Percentiles rank a stretch among this genome's conserved stretches.
phyloP scores from a whole-genome alignment of 306 rosid species.

The Trichosanthes cucumerina region DNA sequence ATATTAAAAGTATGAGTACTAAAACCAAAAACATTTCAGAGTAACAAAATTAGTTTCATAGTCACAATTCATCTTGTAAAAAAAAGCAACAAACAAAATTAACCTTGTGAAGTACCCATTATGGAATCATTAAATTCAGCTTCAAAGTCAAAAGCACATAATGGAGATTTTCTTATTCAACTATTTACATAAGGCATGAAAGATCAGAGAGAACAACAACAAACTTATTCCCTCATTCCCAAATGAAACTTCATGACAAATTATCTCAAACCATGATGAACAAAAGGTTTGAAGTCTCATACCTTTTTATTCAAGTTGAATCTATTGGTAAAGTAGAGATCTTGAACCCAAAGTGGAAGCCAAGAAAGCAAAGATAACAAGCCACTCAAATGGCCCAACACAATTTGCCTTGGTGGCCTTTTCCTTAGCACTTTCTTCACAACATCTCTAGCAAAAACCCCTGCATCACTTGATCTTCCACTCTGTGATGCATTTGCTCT shows the following conservation, averaged over 20 bases:
- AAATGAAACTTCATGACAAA: background rate
- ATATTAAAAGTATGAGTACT: background rate
- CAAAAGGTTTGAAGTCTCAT: background rate
- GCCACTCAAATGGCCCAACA: slow-evolving; percentile 62
- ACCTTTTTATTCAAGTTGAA: slow-evolving; percentile 34
- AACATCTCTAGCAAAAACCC: slow-evolving; percentile 54
- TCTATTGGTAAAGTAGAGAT: slow-evolving; percentile 47
- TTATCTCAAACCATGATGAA: background rate
- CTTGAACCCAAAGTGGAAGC: slow-evolving; percentile 71
- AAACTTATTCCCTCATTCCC: background rate
- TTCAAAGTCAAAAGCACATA: background rate
- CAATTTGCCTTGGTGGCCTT: slow-evolving; percentile 54
- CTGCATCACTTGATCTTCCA: slow-evolving; percentile 44
- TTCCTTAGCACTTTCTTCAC: slow-evolving; percentile 37
- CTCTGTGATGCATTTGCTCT: slow-evolving; percentile 75
- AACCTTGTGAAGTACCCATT: background rate
- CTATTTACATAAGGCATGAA: background rate
- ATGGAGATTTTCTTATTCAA: background rate
- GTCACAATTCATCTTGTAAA: background rate
- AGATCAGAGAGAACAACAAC: background rate
- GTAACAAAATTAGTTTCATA: background rate
- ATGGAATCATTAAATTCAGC: background rate
- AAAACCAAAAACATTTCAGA: background rate
- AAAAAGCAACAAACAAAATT: background rate
- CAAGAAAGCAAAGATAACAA: slow-evolving; percentile 55